phyloP scores from a whole-genome alignment of 2,329 filamentous ascomycete genomes.

The Cytospora chrysosperma region DNA sequence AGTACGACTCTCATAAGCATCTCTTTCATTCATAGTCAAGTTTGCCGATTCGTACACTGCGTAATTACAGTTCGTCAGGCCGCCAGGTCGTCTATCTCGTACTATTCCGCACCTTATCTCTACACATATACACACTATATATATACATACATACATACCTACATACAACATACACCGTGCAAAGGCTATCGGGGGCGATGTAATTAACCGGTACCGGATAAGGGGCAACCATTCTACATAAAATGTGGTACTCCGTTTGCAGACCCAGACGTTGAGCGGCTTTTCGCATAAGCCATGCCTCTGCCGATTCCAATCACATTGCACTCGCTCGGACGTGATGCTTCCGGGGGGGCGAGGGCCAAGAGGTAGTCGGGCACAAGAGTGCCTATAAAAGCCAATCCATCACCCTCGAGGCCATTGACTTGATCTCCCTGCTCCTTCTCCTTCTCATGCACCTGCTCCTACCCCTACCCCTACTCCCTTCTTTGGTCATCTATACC shows the following conservation, averaged over 20 bases:
- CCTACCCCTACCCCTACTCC: too few species aligned
- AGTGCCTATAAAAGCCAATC: not conserved
- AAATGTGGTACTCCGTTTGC: not conserved
- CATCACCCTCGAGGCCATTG: not conserved
- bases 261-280: not conserved
- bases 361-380: too few species aligned
- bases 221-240: not conserved
- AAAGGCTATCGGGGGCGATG: not conserved
- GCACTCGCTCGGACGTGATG: not conserved
- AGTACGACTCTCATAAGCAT: too few species aligned
- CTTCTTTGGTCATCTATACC: not conserved
- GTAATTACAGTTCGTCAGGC: too few species aligned
- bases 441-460: not conserved
- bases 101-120: too few species aligned
- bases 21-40: too few species aligned
- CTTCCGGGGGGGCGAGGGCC: too few species aligned
- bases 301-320: not conserved
- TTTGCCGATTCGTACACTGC: too few species aligned
- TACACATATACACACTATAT: too few species aligned
- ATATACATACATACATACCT: too few species aligned
- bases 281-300: conserved; percentile 2
- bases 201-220: not conserved
- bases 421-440: too few species aligned
- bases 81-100: too few species aligned
- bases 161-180: not conserved